Conservation (phyloP, 345 rosid species). For the Psidium friedrichsthalianum region DNA sequence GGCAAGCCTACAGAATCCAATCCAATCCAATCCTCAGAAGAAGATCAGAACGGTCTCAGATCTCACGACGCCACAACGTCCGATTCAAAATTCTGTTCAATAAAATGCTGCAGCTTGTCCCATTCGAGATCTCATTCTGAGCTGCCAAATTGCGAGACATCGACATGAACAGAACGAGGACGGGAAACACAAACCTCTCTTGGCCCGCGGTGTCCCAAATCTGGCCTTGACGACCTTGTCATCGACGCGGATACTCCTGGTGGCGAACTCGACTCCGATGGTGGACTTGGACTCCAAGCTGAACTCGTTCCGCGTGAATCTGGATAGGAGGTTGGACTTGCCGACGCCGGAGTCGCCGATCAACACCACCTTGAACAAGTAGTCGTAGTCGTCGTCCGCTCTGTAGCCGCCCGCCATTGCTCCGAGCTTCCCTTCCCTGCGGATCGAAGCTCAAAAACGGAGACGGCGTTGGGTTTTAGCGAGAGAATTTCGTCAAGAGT, state of each 20-base stretch:
- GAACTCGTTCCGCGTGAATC: slow-evolving; percentile 73
- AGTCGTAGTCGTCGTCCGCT: slow-evolving; percentile 85
- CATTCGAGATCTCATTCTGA: neutral
- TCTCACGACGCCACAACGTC: neutral
- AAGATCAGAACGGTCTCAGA: neutral
- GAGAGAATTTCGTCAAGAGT: neutral
- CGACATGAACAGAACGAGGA: neutral
- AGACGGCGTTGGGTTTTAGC: neutral
- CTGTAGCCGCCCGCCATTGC: slow-evolving; percentile 49
- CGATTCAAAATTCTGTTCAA: neutral
- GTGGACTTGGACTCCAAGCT: slow-evolving; percentile 82
- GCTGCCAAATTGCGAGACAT: neutral
- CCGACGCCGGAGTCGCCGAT: slow-evolving; percentile 87
- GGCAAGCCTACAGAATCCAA: neutral
- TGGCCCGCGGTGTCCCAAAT: slow-evolving; percentile 92
- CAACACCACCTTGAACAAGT: slow-evolving; percentile 61
- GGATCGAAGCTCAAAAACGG: neutral
- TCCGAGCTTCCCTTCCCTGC: neutral
- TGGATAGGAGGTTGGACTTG: slow-evolving; percentile 60
- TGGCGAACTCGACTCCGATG: slow-evolving; percentile 81
- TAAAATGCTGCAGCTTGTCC: neutral
- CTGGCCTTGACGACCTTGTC: slow-evolving; percentile 82
- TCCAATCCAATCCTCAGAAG: neutral
- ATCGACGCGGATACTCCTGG: slow-evolving; percentile 63
- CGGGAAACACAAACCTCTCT: slow-evolving; percentile 33